Base-by-base conservation (phyloP, 139 green algal species). In the Volvox reticuliferus region DNA sequence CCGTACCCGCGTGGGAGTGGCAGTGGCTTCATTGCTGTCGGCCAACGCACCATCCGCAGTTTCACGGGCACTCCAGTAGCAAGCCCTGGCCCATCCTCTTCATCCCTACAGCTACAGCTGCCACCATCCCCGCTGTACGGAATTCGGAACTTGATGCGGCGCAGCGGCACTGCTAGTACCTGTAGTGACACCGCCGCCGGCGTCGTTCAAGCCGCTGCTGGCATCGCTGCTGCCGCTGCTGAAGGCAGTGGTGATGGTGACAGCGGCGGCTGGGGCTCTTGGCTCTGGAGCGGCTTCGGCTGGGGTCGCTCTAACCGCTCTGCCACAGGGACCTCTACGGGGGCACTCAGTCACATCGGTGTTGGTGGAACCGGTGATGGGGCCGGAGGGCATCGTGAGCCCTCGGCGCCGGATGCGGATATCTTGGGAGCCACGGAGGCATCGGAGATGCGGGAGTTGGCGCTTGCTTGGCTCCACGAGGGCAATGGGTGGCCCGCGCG, bases 241-340 rank as follows among this genome's bases (percentile, higher is more conserved):
- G 36, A 67, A 24, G 35, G 68, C 68, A 33, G 63, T 22, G 35
- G 24, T n/a, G 68, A 62, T 24, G 63, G 67, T n/a, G n/a, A n/a
- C n/a, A n/a, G n/a, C 37, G 26, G n/a, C 35, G 85, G 85, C 44
- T 89, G 85, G 85, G 69, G 69, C 37, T 14, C 69, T 17, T 89
- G 85, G 85, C 17, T 89, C 12, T 26, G 44, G 17, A 68, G 85
- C 69, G 85, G 85, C 0, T 19, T 89, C 19, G 85, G 85, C 44
- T 73, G 37, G 85, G 85, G 85, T 71, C 85, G 85, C n/a, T 89
- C 85, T 30, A 82, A 82, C n/a, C 85, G 50, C 26, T 89, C 85
- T 3, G 85, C 44, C 18, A 55, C 85, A 9, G 69, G 44, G 17
- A 82, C 69, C 5, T 50, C 36, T 1, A 82, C 85, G n/a, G 44